Conservation (phyloP, 371 early-diverging fungal species). For the Circinella umbellata region DNA sequence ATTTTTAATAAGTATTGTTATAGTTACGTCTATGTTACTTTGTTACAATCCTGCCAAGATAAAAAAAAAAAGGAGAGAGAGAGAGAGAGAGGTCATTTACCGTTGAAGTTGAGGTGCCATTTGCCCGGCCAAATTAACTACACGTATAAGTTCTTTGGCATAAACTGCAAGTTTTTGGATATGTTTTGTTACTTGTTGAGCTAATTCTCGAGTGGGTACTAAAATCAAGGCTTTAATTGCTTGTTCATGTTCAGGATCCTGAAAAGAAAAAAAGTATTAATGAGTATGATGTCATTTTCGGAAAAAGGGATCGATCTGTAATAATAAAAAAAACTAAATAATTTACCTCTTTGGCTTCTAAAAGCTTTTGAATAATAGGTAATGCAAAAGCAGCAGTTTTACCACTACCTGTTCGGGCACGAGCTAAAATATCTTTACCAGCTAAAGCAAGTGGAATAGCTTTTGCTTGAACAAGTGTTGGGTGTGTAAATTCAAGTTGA, state of each 20-base stretch:
- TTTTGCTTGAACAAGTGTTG: constrained; percentile 94
- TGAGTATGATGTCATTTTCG: too few species aligned
- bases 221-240: constrained; percentile 67
- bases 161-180: constrained; percentile 75
- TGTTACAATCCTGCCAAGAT: neutral
- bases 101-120: constrained; percentile 64
- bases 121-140: constrained; percentile 77
- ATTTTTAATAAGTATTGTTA: too few species aligned
- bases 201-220: constrained; percentile 97
- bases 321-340: neutral
- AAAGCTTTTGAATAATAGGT: constrained; percentile 92
- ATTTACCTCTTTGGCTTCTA: constrained; percentile 68
- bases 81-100: constrained; percentile 35
- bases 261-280: constrained; percentile 8
- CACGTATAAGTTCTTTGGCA: constrained; percentile 69
- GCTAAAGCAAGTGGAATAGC: constrained; percentile 94
- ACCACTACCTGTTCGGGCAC: constrained; percentile 99
- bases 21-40: constrained; percentile 9
- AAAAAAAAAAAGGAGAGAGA: neutral
- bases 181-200: constrained; percentile 87
- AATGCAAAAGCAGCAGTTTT: constrained; percentile 98
- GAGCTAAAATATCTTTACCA: constrained; percentile 97
- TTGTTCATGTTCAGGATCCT: constrained; percentile 22
- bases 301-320: too few species aligned
- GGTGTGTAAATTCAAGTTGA: constrained; percentile 75